Evolutionary conservation across 2,329 filamentous ascomycete genomes (phyloP).

Genomic region (Cytospora piceae): DNA sequence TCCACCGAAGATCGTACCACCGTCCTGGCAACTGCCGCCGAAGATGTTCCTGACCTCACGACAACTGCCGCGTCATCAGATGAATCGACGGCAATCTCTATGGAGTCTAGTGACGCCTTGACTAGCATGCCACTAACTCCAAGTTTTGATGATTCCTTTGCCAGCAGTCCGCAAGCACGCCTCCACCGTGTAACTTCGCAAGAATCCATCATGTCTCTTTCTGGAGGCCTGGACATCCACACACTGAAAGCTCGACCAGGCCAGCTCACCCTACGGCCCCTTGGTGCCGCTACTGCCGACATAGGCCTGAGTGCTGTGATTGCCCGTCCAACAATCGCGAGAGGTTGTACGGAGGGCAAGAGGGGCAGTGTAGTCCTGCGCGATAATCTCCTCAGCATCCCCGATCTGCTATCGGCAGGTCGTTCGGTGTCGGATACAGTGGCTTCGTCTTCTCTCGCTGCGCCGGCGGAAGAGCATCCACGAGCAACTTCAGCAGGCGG

Average conservation of each 20-base stretch:
- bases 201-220: conserved; percentile 86
- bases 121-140: conserved; percentile 19
- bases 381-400: conserved; percentile 53
- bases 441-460: conserved; percentile 9
- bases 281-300: conserved; percentile 57
- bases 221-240: conserved; percentile 88
- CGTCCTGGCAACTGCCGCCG: conserved; percentile 37
- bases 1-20: conserved; percentile 36
- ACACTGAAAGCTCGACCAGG: conserved; percentile 76
- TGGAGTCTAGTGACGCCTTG: conserved; percentile 29
- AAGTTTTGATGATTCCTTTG: conserved; percentile 36
- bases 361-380: conserved; percentile 61
- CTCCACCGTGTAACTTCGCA: conserved; percentile 69
- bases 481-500: conserved; percentile 34
- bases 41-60: conserved; percentile 38
- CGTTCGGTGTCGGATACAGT: conserved; percentile 13
- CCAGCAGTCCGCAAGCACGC: conserved; percentile 38
- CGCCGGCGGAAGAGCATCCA: conserved; percentile 23
- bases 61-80: conserved; percentile 39
- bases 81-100: conserved; percentile 41
- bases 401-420: conserved; percentile 37
- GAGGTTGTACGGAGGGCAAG: conserved; percentile 43
- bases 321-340: conserved; percentile 61
- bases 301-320: conserved; percentile 62
- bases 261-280: conserved; percentile 65